Evolutionary conservation across 306 rosid species (phyloP).

Genomic region (Ceratonia siliqua): DNA sequence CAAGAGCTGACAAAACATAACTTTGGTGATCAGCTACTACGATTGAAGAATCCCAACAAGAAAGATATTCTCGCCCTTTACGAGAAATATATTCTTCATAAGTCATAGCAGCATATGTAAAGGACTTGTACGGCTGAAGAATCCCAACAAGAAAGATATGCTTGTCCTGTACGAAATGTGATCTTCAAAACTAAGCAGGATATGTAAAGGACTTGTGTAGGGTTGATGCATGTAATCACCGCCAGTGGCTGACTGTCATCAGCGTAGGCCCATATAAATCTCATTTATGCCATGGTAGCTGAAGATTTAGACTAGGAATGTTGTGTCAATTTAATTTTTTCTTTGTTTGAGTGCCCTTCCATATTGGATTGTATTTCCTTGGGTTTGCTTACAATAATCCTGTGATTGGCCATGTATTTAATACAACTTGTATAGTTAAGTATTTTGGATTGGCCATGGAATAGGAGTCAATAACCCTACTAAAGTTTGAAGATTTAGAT

Average conservation of each 20-base stretch:
- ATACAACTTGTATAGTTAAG: too few relatives aligned
- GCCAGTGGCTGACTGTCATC: slow-evolving; percentile 2
- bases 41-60: slow-evolving; percentile 77
- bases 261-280: slow-evolving; percentile 22
- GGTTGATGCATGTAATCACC: slow-evolving; percentile 33
- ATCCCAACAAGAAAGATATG: too few relatives aligned
- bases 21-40: slow-evolving; percentile 78
- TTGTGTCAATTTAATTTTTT: background rate
- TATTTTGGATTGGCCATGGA: too few relatives aligned
- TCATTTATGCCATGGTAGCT: slow-evolving; percentile 16
- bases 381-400: slow-evolving; percentile 21
- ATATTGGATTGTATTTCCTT: slow-evolving; percentile 23
- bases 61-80: slow-evolving; percentile 77
- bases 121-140: slow-evolving; percentile 34
- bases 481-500: too few relatives aligned
- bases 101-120: slow-evolving; percentile 45
- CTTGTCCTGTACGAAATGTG: too few relatives aligned
- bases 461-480: too few relatives aligned
- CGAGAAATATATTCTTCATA: slow-evolving; percentile 73
- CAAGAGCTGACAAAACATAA: slow-evolving; percentile 91
- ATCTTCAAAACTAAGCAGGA: too few relatives aligned
- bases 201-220: slow-evolving; percentile 38
- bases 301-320: slow-evolving; percentile 32
- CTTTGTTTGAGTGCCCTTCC: background rate
- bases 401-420: background rate